Percentiles rank a stretch among this genome's conserved stretches.
phyloP scores from a whole-genome alignment of 2,329 filamentous ascomycete genomes.

The Trichoderma sp. region DNA sequence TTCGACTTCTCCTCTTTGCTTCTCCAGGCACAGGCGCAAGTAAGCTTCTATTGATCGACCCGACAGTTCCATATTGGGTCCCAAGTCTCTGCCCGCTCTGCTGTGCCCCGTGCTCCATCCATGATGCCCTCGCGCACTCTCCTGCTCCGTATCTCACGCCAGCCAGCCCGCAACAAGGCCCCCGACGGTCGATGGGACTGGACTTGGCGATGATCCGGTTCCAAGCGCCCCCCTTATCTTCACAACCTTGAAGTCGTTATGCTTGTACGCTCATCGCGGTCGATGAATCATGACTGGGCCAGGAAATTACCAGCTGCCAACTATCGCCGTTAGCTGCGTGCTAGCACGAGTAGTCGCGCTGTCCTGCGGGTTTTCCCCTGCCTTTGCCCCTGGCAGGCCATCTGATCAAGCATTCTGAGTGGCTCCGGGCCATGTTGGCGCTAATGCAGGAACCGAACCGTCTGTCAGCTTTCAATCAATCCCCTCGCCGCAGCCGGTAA shows the following conservation, averaged over 20 bases:
- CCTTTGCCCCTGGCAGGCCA: conserved; percentile 13
- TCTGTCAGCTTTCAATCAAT: conserved; percentile 6
- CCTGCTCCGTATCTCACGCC: background rate
- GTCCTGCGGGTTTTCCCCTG: background rate
- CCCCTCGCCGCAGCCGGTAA: background rate
- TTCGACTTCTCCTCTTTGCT: too few species aligned
- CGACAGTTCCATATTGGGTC: conserved; percentile 1
- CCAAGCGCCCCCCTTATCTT: conserved; percentile 19
- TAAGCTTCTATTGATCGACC: conserved; percentile 12
- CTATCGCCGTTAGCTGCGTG: conserved; percentile 18
- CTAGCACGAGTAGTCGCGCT: background rate
- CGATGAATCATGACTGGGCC: conserved; percentile 17
- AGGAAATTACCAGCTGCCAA: conserved; percentile 18
- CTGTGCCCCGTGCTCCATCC: background rate
- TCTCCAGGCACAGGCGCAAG: background rate
- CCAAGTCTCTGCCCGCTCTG: background rate
- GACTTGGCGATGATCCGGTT: conserved; percentile 10
- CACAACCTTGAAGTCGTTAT: background rate
- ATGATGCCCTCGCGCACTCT: too few species aligned
- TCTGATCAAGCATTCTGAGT: conserved; percentile 28
- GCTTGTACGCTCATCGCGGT: background rate
- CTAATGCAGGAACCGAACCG: conserved; percentile 34
- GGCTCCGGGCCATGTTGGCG: conserved; percentile 22
- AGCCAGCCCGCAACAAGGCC: background rate
- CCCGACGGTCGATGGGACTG: background rate